Conservation (phyloP, 306 rosid genomes). For the Myrica gale region DNA sequence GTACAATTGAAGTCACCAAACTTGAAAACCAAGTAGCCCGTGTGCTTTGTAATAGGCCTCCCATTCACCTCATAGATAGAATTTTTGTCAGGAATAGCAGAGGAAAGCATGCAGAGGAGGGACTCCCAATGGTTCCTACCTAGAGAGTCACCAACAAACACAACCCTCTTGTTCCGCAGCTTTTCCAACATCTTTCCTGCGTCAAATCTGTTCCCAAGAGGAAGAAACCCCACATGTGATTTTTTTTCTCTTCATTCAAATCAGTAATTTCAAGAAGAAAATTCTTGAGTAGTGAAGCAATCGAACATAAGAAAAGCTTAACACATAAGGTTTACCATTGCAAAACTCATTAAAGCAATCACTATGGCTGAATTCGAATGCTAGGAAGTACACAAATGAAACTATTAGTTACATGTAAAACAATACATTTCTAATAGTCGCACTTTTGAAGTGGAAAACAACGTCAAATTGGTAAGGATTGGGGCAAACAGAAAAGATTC, state of each 20-base stretch:
- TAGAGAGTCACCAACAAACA: slow-evolving; percentile 87
- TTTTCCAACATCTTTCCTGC: slow-evolving; percentile 70
- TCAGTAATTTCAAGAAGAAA: slow-evolving; percentile 14
- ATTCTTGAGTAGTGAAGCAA: not conserved
- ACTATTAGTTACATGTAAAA: not conserved
- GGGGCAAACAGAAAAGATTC: not conserved
- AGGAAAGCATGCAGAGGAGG: slow-evolving; percentile 83
- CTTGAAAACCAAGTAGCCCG: slow-evolving; percentile 71
- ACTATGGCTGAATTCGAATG: not conserved
- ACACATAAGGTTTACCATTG: slow-evolving; percentile 10
- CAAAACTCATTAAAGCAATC: not conserved
- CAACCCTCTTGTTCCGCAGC: slow-evolving; percentile 61
- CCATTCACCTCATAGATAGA: slow-evolving; percentile 71
- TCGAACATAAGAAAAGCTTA: not conserved
- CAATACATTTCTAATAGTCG: not conserved
- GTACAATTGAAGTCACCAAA: slow-evolving; percentile 82
- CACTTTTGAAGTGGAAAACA: not conserved
- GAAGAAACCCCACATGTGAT: slow-evolving; percentile 14
- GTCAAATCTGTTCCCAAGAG: slow-evolving; percentile 57
- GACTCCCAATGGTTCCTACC: slow-evolving; percentile 98
- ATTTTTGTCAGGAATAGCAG: slow-evolving; percentile 51
- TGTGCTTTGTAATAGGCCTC: slow-evolving; percentile 73
- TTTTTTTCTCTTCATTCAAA: not conserved
- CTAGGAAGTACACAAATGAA: not conserved
- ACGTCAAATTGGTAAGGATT: not conserved